Percentiles rank a stretch among this genome's conserved stretches.
These are phyloP conservation scores for Dioscorea dumetorum DNA, from an alignment of 106 monocot species.

Conservation along the genomic window DNA sequence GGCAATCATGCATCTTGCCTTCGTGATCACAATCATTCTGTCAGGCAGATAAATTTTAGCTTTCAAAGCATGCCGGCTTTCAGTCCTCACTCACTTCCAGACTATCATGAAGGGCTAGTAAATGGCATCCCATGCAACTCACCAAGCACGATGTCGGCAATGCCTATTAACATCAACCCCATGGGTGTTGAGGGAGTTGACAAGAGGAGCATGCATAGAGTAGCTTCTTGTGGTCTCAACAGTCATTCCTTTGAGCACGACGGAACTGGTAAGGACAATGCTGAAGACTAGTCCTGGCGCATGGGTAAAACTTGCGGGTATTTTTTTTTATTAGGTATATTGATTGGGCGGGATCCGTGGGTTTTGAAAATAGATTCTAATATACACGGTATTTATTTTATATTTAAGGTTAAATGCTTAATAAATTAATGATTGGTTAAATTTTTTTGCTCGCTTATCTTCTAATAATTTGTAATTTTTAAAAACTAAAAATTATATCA, in stretches of 20 bases:
- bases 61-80: conserved; percentile 37
- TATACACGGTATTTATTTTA: no score
- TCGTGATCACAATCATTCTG: conserved; percentile 39
- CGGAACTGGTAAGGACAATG: conserved; percentile 28
- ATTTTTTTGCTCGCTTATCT: no score
- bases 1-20: conserved; percentile 17
- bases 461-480: no score
- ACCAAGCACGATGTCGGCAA: conserved; percentile 25
- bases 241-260: conserved; percentile 37
- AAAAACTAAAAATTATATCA: no score
- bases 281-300: not conserved
- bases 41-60: conserved; percentile 47
- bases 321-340: no score
- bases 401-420: no score
- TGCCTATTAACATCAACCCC: conserved; percentile 38
- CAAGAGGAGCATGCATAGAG: conserved; percentile 28
- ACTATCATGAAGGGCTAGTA: conserved; percentile 39
- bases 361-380: no score
- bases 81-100: conserved; percentile 70
- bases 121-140: conserved; percentile 40
- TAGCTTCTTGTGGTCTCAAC: conserved; percentile 37
- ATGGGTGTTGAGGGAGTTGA: conserved; percentile 40
- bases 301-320: no score
- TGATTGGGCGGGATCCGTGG: no score
- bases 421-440: no score